These are phyloP conservation scores for Prunus mume DNA, from an alignment of 306 rosid species.

Conservation along the genomic window DNA sequence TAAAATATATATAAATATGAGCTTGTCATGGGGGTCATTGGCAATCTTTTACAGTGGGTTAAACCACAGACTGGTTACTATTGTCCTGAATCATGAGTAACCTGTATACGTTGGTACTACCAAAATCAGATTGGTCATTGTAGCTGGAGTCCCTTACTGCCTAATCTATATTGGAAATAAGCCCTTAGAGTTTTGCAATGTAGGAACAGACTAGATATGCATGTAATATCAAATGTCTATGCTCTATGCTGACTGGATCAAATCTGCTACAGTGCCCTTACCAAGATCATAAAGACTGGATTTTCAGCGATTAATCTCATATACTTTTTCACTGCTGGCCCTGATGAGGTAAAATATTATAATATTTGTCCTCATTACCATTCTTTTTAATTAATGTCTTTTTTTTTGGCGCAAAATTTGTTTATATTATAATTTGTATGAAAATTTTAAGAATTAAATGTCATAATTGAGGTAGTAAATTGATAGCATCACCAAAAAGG, in stretches of 20 bases:
- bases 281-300: slow-evolving; percentile 96
- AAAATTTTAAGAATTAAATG: not conserved
- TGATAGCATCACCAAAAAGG: not conserved
- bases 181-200: not conserved
- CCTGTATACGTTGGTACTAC: not conserved
- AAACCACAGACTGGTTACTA: too few species aligned
- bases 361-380: not conserved
- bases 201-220: not conserved
- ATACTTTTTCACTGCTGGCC: slow-evolving; percentile 98
- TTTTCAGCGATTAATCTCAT: slow-evolving; percentile 96
- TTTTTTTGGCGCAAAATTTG: not conserved
- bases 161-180: slow-evolving; percentile 1
- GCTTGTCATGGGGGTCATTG: too few species aligned
- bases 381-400: not conserved
- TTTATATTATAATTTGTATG: not conserved
- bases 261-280: slow-evolving; percentile 66
- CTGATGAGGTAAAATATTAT: slow-evolving; percentile 77
- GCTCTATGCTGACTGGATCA: slow-evolving; percentile 25
- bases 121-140: not conserved
- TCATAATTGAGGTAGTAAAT: not conserved
- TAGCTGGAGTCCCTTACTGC: not conserved
- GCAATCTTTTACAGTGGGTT: not conserved
- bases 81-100: not conserved
- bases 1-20: too few species aligned
- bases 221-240: slow-evolving; percentile 3